A percentile compares a stretch with the other conserved stretches of the same genome.
phyloP scores from a whole-genome alignment of 768 basidiomycete species.

The Clavaria fumosa region DNA sequence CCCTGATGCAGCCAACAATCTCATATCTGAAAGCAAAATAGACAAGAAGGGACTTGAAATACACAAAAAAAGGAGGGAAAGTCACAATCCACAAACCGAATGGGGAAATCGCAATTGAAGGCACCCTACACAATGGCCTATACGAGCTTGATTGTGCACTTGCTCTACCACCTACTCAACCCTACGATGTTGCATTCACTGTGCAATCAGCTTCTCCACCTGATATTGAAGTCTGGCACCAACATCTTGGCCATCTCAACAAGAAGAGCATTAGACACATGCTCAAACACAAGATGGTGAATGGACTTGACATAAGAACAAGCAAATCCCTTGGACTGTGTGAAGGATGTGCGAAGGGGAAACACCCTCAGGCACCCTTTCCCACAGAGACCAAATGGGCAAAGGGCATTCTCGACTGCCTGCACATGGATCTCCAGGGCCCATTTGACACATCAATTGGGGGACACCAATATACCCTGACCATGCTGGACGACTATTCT shows the following conservation, averaged over 20 bases:
- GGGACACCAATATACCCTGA: not conserved
- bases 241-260: not conserved
- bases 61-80: not conserved
- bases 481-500: slow-evolving; percentile 1
- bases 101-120: not conserved
- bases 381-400: not conserved
- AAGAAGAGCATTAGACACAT: not conserved
- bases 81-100: not conserved
- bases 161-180: not conserved
- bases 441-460: slow-evolving; percentile 2
- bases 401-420: slow-evolving; percentile 1
- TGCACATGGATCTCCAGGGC: too few species aligned
- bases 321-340: slow-evolving; percentile 1
- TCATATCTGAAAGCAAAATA: too few species aligned
- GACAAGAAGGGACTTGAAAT: not conserved
- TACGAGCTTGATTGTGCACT: not conserved
- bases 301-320: not conserved
- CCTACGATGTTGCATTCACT: not conserved
- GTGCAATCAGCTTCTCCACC: not conserved
- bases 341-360: slow-evolving; percentile 5
- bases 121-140: not conserved
- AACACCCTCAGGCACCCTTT: slow-evolving; percentile 4
- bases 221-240: not conserved
- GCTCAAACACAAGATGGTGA: not conserved
- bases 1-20: too few species aligned